phyloP scores from a whole-genome alignment of 2,329 filamentous ascomycete species.

The Monosporascus sp. region DNA sequence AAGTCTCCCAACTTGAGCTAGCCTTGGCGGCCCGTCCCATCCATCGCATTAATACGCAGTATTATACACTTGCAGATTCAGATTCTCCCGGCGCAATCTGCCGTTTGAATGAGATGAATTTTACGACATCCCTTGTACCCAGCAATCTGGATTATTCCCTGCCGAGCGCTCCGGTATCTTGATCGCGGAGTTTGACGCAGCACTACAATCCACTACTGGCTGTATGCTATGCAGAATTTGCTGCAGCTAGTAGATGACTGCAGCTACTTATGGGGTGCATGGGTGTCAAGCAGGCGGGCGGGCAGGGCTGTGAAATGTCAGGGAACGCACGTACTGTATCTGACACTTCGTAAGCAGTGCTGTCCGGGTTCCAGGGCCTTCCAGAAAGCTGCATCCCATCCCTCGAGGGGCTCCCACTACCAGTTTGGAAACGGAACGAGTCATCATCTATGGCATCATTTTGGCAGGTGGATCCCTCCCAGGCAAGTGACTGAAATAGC shows the following conservation, averaged over 20 bases:
- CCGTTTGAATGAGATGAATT: too few relatives aligned
- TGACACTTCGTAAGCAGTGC: too few relatives aligned
- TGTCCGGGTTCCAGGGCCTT: too few relatives aligned
- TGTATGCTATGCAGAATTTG: not conserved
- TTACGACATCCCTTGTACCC: constrained; percentile 3
- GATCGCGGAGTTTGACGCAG: constrained; percentile 23
- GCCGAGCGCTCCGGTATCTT: constrained; percentile 26
- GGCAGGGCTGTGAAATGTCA: not conserved
- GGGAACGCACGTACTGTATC: not conserved
- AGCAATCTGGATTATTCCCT: constrained; percentile 21
- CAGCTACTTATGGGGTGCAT: not conserved
- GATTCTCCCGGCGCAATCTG: too few relatives aligned
- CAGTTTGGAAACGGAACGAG: too few relatives aligned
- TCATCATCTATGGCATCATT: too few relatives aligned
- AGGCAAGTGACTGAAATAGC: too few relatives aligned
- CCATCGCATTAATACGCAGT: too few relatives aligned
- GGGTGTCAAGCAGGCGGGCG: not conserved
- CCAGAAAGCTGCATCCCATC: too few relatives aligned
- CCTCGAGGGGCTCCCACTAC: too few relatives aligned
- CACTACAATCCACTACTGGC: not conserved
- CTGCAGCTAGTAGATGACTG: not conserved
- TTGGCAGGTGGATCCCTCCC: too few relatives aligned
- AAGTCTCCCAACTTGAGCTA: not conserved
- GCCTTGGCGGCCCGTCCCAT: too few relatives aligned
- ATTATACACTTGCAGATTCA: not conserved